These are phyloP conservation scores for Cicer chorassanicum DNA, from an alignment of 306 rosid genomes.

Conservation along the genomic window DNA sequence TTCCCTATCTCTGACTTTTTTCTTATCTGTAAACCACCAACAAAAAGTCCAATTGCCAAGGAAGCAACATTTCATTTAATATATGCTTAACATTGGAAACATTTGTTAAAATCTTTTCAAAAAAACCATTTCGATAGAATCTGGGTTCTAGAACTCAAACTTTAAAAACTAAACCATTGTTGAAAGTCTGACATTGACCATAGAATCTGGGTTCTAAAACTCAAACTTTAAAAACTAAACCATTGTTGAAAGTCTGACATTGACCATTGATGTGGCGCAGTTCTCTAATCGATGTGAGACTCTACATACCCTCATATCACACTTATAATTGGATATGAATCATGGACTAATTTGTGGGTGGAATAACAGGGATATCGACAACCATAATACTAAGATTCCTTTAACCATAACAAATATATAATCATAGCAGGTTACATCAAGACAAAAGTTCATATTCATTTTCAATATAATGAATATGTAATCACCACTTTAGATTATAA, in stretches of 20 bases:
- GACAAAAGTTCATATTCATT: background rate
- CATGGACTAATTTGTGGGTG: background rate
- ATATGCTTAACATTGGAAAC: background rate
- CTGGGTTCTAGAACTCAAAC: slow-evolving; percentile 7
- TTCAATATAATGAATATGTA: background rate
- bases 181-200: background rate
- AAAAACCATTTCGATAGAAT: slow-evolving; percentile 2
- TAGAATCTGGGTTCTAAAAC: background rate
- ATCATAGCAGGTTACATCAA: background rate
- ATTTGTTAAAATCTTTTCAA: background rate
- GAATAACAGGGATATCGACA: background rate
- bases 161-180: background rate
- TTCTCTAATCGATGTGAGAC: background rate
- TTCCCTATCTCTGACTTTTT: background rate
- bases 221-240: background rate
- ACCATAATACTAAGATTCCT: background rate
- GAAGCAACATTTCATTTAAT: background rate
- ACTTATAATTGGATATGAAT: background rate
- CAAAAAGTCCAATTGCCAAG: background rate
- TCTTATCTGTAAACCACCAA: background rate
- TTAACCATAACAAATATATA: background rate
- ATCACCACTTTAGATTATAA: no score
- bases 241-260: background rate
- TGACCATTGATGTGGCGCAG: background rate
- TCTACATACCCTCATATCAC: background rate